Conservation (phyloP, 2,329 filamentous ascomycete genomes). For the Niveomyces coronatus region DNA sequence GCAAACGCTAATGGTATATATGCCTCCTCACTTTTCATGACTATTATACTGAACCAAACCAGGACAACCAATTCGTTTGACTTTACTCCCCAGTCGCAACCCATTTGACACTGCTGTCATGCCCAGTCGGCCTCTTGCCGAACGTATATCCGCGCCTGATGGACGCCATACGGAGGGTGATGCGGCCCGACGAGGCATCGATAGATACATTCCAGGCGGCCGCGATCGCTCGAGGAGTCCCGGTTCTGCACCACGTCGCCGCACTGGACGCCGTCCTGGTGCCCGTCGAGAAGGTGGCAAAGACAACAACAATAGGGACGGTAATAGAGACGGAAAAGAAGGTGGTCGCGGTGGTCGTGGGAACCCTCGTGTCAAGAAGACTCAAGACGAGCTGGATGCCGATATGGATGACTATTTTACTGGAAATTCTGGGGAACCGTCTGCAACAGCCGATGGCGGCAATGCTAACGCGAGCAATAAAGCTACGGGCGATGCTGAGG, state of each 20-base stretch:
- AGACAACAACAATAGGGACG: slow-evolving; percentile 21
- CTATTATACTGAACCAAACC: not conserved
- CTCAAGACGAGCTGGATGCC: slow-evolving; percentile 84
- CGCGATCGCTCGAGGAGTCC: slow-evolving; percentile 49
- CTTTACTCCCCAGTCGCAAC: slow-evolving; percentile 50
- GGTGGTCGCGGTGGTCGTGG: slow-evolving; percentile 30
- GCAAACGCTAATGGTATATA: slow-evolving; percentile 71
- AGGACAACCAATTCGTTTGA: slow-evolving; percentile 73
- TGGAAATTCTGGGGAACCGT: slow-evolving; percentile 23
- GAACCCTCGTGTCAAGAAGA: slow-evolving; percentile 63
- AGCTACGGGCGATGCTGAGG: slow-evolving; percentile 18
- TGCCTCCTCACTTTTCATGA: not conserved
- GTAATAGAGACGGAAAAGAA: slow-evolving; percentile 16
- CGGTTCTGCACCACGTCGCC: slow-evolving; percentile 23
- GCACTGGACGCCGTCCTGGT: slow-evolving; percentile 41
- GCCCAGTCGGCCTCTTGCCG: slow-evolving; percentile 47
- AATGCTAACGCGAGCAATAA: slow-evolving; percentile 14
- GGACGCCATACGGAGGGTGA: slow-evolving; percentile 46
- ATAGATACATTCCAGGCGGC: slow-evolving; percentile 61
- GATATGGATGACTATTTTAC: slow-evolving; percentile 95
- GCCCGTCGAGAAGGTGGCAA: slow-evolving; percentile 31
- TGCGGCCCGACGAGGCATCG: slow-evolving; percentile 56
- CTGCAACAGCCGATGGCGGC: slow-evolving; percentile 24
- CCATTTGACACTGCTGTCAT: slow-evolving; percentile 46
- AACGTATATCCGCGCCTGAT: slow-evolving; percentile 46